A percentile compares a stretch with the other conserved stretches of the same genome.
These are phyloP conservation scores for Trichosporon sp. DNA, from an alignment of 1,284 basidiomycete genomes.

Conservation along the genomic window DNA sequence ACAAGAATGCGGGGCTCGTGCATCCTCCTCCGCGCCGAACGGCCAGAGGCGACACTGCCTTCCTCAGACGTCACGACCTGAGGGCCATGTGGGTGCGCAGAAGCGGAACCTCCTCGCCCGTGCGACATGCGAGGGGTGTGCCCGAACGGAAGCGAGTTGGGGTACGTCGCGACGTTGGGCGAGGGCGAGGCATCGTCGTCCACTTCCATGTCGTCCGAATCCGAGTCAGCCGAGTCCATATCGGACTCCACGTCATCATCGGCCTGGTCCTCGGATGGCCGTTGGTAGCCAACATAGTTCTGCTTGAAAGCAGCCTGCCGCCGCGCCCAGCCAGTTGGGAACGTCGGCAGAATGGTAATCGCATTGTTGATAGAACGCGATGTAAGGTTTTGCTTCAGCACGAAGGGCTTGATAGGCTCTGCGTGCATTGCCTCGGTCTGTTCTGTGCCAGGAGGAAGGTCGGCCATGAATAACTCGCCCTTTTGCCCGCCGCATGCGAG, in stretches of 20 bases:
- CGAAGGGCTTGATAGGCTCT: constrained; percentile 26
- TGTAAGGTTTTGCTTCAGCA: constrained; percentile 29
- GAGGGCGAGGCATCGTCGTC: constrained; percentile 16
- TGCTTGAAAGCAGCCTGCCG: constrained; percentile 14
- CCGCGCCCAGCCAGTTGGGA: constrained; percentile 29
- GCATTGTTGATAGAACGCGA: constrained; percentile 46
- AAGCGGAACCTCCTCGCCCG: neutral
- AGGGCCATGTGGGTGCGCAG: constrained; percentile 6
- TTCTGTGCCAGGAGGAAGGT: constrained; percentile 20
- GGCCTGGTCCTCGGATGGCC: constrained; percentile 1
- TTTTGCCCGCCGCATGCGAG: constrained; percentile 47
- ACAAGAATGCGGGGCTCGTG: constrained; percentile 45
- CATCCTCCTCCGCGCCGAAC: neutral
- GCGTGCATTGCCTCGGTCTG: constrained; percentile 4
- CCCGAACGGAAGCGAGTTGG: constrained; percentile 43
- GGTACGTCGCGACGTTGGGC: constrained; percentile 41
- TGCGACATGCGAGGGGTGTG: constrained; percentile 33
- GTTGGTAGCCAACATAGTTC: constrained; percentile 6
- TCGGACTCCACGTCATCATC: constrained; percentile 8
- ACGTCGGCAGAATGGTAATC: constrained; percentile 42
- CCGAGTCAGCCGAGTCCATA: constrained; percentile 10
- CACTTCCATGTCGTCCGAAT: constrained; percentile 9
- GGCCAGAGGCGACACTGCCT: neutral
- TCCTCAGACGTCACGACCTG: constrained; percentile 28
- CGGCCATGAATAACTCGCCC: constrained; percentile 42